A percentile compares a stretch with the other conserved stretches of the same genome.
These are phyloP conservation scores for Dactylis glomerata DNA, from an alignment of 176 grass and related monocot species.

Conservation along the genomic window DNA sequence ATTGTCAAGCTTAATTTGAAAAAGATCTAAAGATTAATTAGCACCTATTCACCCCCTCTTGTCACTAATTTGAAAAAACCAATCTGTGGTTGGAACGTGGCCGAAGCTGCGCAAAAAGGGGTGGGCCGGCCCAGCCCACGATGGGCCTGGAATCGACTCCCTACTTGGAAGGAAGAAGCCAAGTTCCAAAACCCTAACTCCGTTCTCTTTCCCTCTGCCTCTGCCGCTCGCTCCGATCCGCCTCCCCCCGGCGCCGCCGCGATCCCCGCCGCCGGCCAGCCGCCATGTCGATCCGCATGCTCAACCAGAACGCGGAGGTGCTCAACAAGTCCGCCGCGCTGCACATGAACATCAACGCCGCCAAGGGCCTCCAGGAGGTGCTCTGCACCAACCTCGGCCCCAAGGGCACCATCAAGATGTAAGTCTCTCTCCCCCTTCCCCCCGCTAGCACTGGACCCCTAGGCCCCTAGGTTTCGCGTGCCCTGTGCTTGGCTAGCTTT, in stretches of 20 bases:
- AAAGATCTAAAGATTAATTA: no score
- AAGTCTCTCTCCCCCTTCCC: not conserved
- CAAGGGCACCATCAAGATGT: conserved; percentile 99
- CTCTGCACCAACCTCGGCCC: conserved; percentile 95
- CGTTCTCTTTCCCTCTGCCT: not conserved
- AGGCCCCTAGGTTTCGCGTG: not conserved
- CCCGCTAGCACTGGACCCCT: not conserved
- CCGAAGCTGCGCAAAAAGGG: no score
- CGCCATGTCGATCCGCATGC: conserved; percentile 80
- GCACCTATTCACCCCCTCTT: no score
- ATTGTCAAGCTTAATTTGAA: no score
- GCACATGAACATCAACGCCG: conserved; percentile 96
- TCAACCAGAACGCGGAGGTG: conserved; percentile 96
- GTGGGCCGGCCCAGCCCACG: no score
- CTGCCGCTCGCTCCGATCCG: not conserved
- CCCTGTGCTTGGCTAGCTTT: not conserved
- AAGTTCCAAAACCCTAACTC: conserved; percentile 6
- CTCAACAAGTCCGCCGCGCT: conserved; percentile 98
- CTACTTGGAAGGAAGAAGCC: no score
- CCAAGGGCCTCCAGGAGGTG: conserved; percentile 90
- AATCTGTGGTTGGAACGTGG: no score
- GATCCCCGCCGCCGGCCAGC: not conserved
- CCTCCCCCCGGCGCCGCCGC: not conserved
- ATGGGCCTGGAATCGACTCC: no score
- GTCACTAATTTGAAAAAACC: no score